Percentiles rank a stretch among this genome's conserved stretches.
These are phyloP conservation scores for Mucor indicus DNA, from an alignment of 371 early-diverging fungal species.

Conservation along the genomic window DNA sequence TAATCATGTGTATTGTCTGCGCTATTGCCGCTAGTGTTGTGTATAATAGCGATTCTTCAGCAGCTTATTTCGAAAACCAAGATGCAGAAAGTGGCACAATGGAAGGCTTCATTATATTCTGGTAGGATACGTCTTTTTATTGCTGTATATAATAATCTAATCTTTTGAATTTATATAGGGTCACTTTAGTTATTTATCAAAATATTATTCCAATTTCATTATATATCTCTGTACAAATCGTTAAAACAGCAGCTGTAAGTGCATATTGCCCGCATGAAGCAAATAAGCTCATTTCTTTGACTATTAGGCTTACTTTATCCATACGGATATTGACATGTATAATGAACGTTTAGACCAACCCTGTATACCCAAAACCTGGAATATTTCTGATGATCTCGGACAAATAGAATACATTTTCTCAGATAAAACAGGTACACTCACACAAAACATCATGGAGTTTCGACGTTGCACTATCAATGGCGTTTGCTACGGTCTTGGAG, in stretches of 20 bases:
- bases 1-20: conserved; percentile 64
- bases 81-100: conserved; percentile 42
- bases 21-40: conserved; percentile 62
- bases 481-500: conserved; percentile 69
- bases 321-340: conserved; percentile 86
- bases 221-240: conserved; percentile 94
- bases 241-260: conserved; percentile 68
- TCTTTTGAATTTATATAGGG: conserved; percentile 17
- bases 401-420: conserved; percentile 94
- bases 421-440: conserved; percentile 89
- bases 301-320: conserved; percentile 72
- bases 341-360: conserved; percentile 73
- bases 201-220: conserved; percentile 87
- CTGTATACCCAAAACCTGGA: conserved; percentile 89
- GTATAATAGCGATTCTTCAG: conserved; percentile 24
- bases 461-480: conserved; percentile 86
- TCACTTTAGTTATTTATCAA: conserved; percentile 47
- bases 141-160: background rate
- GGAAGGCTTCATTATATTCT: conserved; percentile 54
- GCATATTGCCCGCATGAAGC: too few relatives aligned
- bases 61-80: conserved; percentile 31
- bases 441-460: conserved; percentile 81
- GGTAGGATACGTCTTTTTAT: conserved; percentile 17
- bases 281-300: too few relatives aligned
- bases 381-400: conserved; percentile 79